Base-by-base conservation (phyloP, 305 asterid species). In the Rubia occidens region DNA sequence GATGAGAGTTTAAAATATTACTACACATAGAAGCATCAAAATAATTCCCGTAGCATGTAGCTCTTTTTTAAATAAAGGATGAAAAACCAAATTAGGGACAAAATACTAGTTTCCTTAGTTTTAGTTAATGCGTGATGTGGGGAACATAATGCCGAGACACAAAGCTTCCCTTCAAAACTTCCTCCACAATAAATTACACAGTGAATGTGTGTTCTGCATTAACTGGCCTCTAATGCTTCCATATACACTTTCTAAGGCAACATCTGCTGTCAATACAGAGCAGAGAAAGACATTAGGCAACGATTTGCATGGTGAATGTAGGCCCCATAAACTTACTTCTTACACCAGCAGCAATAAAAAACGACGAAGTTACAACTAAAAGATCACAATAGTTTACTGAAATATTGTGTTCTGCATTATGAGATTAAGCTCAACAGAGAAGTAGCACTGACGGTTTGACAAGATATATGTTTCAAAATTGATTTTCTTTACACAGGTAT, bases 1-100 rank as follows among this genome's bases (percentile, higher is more conserved):
- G 26, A 76, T 77, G 43, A 66, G 7, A 69, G 3, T 24, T 24
- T 56, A 55, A 74, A 73, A 58, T 53, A 42, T 5, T 5, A 17
- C 56, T 67, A 71, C 18, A 47, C 63, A 44, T 43, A 29, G 8
- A 11, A 74, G 44, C 54, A 60, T 60, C 29, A 65, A 66, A 11
- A 6, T 17, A 54, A 43, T 42, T 49, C 71, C 32, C 42, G 1
- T 40, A 32, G 35, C 35, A 32, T 1, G 35, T 32, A 2, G n/a
- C 4, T 29, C 17, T 3, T 26, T 4, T 0, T 13, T 4, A 61
- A 32, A 56, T 17, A 42, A 18, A 47, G 75, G 58, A 75, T 55
- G 2, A 56, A 18, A 20, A 20, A 10, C 6, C n/a, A 17, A 56
- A 26, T 24, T 8, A 55, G 32, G 21, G 26, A 15, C 37, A 9